Percentiles rank a stretch among this genome's conserved stretches.
Conservation (phyloP, 345 rosid genomes). For the Litchi chinensis region DNA sequence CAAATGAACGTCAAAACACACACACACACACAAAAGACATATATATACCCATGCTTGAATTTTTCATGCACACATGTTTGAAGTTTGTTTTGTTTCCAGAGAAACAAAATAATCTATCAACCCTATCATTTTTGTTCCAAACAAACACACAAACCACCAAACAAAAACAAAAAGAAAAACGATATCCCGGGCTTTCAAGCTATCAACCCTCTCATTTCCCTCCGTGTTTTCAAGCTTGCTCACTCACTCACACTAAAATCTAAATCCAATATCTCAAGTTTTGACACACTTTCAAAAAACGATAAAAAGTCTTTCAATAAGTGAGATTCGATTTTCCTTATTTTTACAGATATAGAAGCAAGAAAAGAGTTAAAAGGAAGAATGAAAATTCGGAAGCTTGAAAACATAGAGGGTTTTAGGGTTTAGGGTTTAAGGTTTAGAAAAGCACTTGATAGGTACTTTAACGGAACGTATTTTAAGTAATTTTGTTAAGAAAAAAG, state of each 20-base stretch:
- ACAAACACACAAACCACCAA: not conserved
- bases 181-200: too few relatives aligned
- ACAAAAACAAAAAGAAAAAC: not conserved
- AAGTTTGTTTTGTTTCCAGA: not conserved
- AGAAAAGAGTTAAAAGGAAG: not conserved
- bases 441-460: too few relatives aligned
- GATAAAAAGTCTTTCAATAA: not conserved
- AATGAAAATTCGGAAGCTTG: too few relatives aligned
- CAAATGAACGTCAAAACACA: slow-evolving; percentile 21
- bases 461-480: too few relatives aligned
- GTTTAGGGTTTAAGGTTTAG: too few relatives aligned
- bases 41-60: too few relatives aligned
- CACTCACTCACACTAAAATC: not conserved
- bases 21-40: too few relatives aligned
- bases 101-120: not conserved
- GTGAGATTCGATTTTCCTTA: not conserved
- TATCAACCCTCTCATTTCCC: too few relatives aligned
- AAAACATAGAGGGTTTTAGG: too few relatives aligned
- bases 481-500: too few relatives aligned
- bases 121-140: not conserved
- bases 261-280: not conserved
- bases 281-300: not conserved
- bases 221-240: slow-evolving; percentile 16
- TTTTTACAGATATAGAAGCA: not conserved
- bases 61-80: too few relatives aligned